Evolutionary conservation across 805 yeast species (phyloP).

Genomic region (Saccharomycopsis sp.): DNA sequence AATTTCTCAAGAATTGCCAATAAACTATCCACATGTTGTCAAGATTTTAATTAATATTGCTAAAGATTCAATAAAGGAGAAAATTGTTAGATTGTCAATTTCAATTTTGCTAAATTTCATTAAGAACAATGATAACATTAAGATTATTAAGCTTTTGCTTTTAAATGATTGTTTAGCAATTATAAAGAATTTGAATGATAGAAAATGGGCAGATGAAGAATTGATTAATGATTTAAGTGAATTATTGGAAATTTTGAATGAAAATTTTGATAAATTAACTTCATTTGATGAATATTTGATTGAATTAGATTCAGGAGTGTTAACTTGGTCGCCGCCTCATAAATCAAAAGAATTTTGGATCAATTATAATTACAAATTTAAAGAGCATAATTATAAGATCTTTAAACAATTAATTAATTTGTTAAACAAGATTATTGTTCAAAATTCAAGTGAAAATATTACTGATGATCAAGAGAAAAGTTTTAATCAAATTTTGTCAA

Average conservation of each 20-base stretch:
- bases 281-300: slow-evolving; percentile 88
- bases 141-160: slow-evolving; percentile 56
- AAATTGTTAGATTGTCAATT: slow-evolving; percentile 78
- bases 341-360: slow-evolving; percentile 84
- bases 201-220: slow-evolving; percentile 95
- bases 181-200: slow-evolving; percentile 61
- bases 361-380: slow-evolving; percentile 70
- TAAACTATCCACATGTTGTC: slow-evolving; percentile 47
- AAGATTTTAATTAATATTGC: slow-evolving; percentile 47
- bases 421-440: slow-evolving; percentile 31
- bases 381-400: slow-evolving; percentile 67
- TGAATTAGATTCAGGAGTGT: slow-evolving; percentile 70
- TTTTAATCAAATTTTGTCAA: slow-evolving; percentile 40
- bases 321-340: slow-evolving; percentile 92
- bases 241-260: slow-evolving; percentile 55
- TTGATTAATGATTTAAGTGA: slow-evolving; percentile 61
- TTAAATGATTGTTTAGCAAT: slow-evolving; percentile 68
- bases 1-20: slow-evolving; percentile 41
- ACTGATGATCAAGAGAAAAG: slow-evolving; percentile 30
- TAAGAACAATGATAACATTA: slow-evolving; percentile 33
- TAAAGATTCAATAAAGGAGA: slow-evolving; percentile 83
- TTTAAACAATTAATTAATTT: slow-evolving; percentile 55
- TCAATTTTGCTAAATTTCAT: slow-evolving; percentile 63
- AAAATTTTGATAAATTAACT: slow-evolving; percentile 70
- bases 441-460: slow-evolving; percentile 23